These are phyloP conservation scores for Russula sp. DNA, from an alignment of 768 basidiomycete species.

Conservation along the genomic window DNA sequence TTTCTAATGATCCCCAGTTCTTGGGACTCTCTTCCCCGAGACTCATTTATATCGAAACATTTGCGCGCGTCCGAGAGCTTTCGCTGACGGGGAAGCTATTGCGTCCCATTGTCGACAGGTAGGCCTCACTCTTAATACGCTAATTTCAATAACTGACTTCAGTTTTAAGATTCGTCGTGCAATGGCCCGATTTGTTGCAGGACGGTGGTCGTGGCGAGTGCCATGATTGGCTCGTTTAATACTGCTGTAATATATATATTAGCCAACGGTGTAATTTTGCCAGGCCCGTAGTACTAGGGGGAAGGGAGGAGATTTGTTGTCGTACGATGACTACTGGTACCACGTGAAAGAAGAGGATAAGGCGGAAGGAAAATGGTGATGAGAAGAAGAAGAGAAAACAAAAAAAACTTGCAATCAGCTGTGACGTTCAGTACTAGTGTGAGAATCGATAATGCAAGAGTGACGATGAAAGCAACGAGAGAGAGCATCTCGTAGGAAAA, in stretches of 20 bases:
- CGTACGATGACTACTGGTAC: too few species aligned
- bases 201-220: constrained; percentile 48
- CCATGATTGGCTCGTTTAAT: constrained; percentile 61
- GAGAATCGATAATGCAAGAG: background rate
- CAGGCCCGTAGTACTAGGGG: too few species aligned
- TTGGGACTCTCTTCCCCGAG: constrained; percentile 67
- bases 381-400: background rate
- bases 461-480: background rate
- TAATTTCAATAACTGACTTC: constrained; percentile 8
- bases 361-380: background rate
- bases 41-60: constrained; percentile 89
- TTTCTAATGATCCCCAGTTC: constrained; percentile 49
- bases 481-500: background rate
- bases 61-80: constrained; percentile 78
- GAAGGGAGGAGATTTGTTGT: too few species aligned
- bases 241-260: background rate
- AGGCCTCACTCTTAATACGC: constrained; percentile 11
- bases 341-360: too few species aligned
- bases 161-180: constrained; percentile 71
- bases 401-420: background rate
- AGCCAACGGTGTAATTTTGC: too few species aligned
- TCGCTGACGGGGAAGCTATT: constrained; percentile 85
- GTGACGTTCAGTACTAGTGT: background rate
- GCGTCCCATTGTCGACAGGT: constrained; percentile 79
- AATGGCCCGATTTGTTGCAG: constrained; percentile 70